A percentile compares a stretch with the other conserved stretches of the same genome.
These are phyloP conservation scores for Beauveria brongniartii DNA, from an alignment of 2,329 filamentous ascomycete genomes.

Conservation along the genomic window DNA sequence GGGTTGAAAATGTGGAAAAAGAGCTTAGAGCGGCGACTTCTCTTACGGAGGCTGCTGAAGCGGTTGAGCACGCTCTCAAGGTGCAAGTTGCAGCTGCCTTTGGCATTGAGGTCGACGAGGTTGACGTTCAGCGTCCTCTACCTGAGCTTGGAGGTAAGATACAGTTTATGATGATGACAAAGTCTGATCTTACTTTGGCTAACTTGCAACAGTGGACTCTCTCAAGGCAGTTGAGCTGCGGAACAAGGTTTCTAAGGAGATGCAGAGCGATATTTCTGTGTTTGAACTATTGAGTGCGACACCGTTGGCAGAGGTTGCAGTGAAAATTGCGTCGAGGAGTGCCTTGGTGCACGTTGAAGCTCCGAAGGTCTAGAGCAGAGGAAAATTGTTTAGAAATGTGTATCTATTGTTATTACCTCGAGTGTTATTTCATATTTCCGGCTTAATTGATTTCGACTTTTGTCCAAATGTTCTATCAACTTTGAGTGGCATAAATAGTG, in stretches of 20 bases:
- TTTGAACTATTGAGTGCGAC: slow-evolving; percentile 9
- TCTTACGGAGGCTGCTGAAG: slow-evolving; percentile 1
- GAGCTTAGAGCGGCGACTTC: neutral
- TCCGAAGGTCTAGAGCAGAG: neutral
- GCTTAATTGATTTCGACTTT: neutral
- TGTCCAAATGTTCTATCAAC: neutral
- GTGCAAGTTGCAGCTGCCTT: slow-evolving; percentile 1
- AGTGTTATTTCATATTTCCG: neutral
- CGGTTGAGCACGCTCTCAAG: slow-evolving; percentile 1
- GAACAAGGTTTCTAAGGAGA: slow-evolving; percentile 6
- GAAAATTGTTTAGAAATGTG: neutral
- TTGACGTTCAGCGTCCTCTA: slow-evolving; percentile 5
- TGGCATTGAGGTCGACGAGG: slow-evolving; percentile 1
- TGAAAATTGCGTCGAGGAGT: slow-evolving; percentile 8
- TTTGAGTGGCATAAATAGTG: neutral
- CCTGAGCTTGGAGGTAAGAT: slow-evolving; percentile 9
- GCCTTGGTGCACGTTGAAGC: neutral
- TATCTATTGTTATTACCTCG: neutral
- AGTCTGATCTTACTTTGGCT: neutral
- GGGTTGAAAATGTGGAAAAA: neutral
- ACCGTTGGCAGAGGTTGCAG: slow-evolving; percentile 8
- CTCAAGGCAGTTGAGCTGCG: slow-evolving; percentile 9
- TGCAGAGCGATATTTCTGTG: slow-evolving; percentile 10
- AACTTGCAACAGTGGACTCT: slow-evolving; percentile 9
- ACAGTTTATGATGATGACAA: neutral